Base-by-base conservation (phyloP, 2,329 filamentous ascomycete genomes). In the Amauroascus verrucosus region DNA sequence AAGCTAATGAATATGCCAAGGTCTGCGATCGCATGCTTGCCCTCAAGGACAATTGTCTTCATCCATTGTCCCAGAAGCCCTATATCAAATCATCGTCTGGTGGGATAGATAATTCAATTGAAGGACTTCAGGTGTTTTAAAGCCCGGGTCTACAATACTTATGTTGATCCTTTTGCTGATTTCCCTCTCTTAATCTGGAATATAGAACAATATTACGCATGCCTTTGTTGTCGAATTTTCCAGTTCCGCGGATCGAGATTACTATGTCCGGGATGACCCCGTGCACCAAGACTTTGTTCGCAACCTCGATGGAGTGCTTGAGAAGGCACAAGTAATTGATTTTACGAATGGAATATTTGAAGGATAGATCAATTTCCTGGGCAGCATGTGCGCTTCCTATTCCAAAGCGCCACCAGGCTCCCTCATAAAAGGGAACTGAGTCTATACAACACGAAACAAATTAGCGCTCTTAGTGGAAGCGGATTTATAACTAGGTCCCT, bases 181-280 rank as follows among this genome's bases (percentile, higher is more conserved):
- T 4, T 46, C 22, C 16, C 13, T 16, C 16, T 30, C 28, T 46
- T 16, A 33, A 7, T 11, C 14, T 20, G 11, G 7, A 33, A 6
- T 6, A 16, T 9, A 80, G 83, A 73, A 77, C 48, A 83, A 77
- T 0, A 78, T 84, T 47, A 82, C 82, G 0, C 85, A 89, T 63
- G 82, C 75, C 0, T 88, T 88, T 58, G 76, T 89, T 1, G 75
- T 77, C 20, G 79, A 86, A 60, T 88, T 89, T 55, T 74, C 77
- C 8, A 82, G 65, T 20, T 71, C 72, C n/a, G 76, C 79, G 57
- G 84, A 89, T 62, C 72, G 84, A 46, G 76, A 82, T 56, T 88
- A 86, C 61, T 89, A 88, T 63, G 67, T 85, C 5, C 67, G 77
- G 48, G 69, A 80, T 28, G 85, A 89, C 59, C 81, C 82, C 1